Base-by-base conservation (phyloP, 108 stramenopile species). In the Craspedostauros australis region DNA sequence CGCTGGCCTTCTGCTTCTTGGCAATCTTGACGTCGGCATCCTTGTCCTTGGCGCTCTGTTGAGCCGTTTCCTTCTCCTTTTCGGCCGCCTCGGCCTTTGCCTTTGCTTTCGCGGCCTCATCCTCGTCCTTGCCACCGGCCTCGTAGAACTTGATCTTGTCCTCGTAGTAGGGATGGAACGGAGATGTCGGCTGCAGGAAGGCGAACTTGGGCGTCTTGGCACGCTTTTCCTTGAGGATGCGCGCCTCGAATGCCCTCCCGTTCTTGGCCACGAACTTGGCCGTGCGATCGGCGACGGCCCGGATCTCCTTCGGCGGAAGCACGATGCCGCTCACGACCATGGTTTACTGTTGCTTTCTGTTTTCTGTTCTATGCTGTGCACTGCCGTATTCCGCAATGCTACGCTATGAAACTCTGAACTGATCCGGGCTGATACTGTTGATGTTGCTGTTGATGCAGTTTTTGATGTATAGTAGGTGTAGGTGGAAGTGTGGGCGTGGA, bases 141-240 rank as follows among this genome's bases (percentile, higher is more conserved):
- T 72, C 66, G 49, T 84, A 89, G 38, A 79, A 82, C 6, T 46
- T 28, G 8, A 97, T 94, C 51, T 80, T 76, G 60, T 94, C 72
- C 79, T 97, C 95, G 64, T 99, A 99, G 70, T 97, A 99, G 1
- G 96, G 95, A 63, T 99, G 89, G 58, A 96, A 99, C 16, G 96
- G 96, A 28, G 86, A 87, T 20, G 76, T 69, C 5, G 66, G 71
- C 42, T 91, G 83, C 70, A 99, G 73, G 64, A 98, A 99, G 43
- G 95, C 90, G 74, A 99, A 99, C 68, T 99, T 99, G 29, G 95
- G 80, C 19, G 92, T 93, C 62, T 94, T 77, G 45, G 88, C 91
- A 60, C 87, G 79, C 30, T 66, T 84, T 49, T 71, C 75, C 23
- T 71, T 73, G 39, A 84, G 70, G 47, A 95, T 95, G 21, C 76